These are phyloP conservation scores for Favolaschia claudopus DNA, from an alignment of 768 basidiomycete species.

Conservation along the genomic window DNA sequence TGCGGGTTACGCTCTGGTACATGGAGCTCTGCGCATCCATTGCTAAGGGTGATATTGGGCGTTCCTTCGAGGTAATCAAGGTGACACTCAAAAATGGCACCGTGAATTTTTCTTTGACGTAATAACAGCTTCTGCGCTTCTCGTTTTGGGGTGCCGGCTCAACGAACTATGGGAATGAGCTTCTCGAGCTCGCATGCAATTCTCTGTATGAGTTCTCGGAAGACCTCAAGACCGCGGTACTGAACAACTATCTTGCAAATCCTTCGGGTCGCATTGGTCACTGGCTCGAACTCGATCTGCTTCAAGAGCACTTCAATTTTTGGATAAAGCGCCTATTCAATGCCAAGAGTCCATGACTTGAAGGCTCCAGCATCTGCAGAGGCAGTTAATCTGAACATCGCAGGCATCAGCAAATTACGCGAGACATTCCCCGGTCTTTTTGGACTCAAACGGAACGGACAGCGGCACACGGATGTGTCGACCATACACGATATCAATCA, in stretches of 20 bases:
- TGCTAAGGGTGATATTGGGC: slow-evolving; percentile 13
- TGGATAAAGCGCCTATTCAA: slow-evolving; percentile 26
- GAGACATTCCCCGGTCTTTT: slow-evolving; percentile 5
- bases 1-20: slow-evolving; percentile 12
- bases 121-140: slow-evolving; percentile 14
- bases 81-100: not conserved
- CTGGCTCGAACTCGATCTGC: slow-evolving; percentile 25
- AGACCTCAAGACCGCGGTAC: not conserved
- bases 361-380: slow-evolving; percentile 1
- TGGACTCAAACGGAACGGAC: slow-evolving; percentile 1
- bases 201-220: slow-evolving; percentile 23
- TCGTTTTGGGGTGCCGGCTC: slow-evolving; percentile 27
- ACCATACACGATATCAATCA: not conserved
- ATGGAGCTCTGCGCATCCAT: slow-evolving; percentile 5
- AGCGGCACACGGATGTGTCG: not conserved
- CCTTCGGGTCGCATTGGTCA: slow-evolving; percentile 12
- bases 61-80: slow-evolving; percentile 8
- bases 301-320: slow-evolving; percentile 28
- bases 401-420: slow-evolving; percentile 4
- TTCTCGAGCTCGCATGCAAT: slow-evolving; percentile 28
- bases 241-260: slow-evolving; percentile 29
- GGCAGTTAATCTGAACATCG: slow-evolving; percentile 1
- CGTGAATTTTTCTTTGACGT: not conserved
- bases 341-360: slow-evolving; percentile 14
- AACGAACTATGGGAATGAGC: slow-evolving; percentile 28